Base-by-base conservation (phyloP, 257 asterid species). In the Nicotiana tabacum region DNA sequence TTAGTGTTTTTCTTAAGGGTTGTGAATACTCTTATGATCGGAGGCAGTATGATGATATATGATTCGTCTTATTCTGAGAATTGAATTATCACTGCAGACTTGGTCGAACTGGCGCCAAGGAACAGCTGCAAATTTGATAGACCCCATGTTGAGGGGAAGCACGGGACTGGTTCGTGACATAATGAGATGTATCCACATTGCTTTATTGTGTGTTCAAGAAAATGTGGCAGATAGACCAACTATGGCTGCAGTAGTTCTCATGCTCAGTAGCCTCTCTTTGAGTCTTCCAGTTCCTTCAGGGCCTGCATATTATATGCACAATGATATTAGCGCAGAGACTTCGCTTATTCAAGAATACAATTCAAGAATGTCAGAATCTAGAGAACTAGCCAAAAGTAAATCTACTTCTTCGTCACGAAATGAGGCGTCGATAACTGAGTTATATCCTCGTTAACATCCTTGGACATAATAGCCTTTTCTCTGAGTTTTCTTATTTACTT, bases 171-270 rank as follows among this genome's bases (percentile, higher is more conserved):
- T 77, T 53, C 81, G 77, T 6, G 84, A 82, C n/a, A 65, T 88
- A 43, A 9, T 84, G 66, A 51, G 78, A 72, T 84, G 85, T 65
- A 80, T 86, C 7, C 89, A 88, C 12, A 61, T 88, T 3, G 86
- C 85, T 8, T 80, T 88, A 68, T 66, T 88, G 12, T 88, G 88
- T 13, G 90, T 84, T 84, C 89, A 88, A 84, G 88, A 79, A 55
- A 81, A 62, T 58, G 79, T 61, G 10, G 61, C 55, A 10, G 65
- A 48, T 58, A 88, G 91, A 82, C 89, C 89, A 58, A 84, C 82
- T 39, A 86, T 82, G 88, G 83, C 87, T 24, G 51, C 85, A 8
- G 82, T 86, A 18, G 84, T 84, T 24, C 76, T 82, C 29, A 88
- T 86, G 90, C 89, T 86, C 16, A 79, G 65, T 24, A 80, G 83